These are phyloP conservation scores for Eucalyptus camaldulensis DNA, from an alignment of 345 rosid species.

Conservation along the genomic window DNA sequence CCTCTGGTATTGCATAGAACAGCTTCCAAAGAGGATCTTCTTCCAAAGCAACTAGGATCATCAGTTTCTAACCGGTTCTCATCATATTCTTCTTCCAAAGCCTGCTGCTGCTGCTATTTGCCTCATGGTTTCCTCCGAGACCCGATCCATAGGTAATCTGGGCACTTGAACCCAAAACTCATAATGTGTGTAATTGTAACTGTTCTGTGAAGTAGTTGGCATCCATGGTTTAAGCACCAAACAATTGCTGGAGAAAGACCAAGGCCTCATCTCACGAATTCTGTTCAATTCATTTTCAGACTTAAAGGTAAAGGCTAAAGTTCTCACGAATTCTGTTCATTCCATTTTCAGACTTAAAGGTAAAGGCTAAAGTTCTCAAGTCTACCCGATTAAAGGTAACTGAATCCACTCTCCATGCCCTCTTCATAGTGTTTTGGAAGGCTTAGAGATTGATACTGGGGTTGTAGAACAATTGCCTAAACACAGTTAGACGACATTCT, in stretches of 20 bases:
- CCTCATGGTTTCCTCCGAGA: neutral
- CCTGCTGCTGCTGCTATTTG: accelerated
- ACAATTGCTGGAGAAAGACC: neutral
- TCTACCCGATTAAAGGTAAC: neutral
- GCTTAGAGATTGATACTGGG: neutral
- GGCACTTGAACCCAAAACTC: neutral
- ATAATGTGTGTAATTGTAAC: neutral
- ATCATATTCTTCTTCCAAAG: neutral
- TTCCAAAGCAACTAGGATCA: neutral
- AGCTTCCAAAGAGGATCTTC: no score
- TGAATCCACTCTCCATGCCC: neutral
- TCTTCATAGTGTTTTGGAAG: neutral
- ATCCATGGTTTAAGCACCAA: neutral
- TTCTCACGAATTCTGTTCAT: neutral
- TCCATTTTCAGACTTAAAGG: neutral
- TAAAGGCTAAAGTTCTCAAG: neutral
- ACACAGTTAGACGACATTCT: no score
- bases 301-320: neutral
- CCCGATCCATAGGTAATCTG: neutral
- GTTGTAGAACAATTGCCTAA: neutral
- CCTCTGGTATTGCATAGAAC: no score
- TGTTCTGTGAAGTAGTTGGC: accelerated
- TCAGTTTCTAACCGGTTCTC: no score
- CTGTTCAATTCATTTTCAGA: neutral
- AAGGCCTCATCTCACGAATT: neutral